phyloP scores from a whole-genome alignment of 2,329 filamentous ascomycete genomes.

The Pestalotiopsis sp. region DNA sequence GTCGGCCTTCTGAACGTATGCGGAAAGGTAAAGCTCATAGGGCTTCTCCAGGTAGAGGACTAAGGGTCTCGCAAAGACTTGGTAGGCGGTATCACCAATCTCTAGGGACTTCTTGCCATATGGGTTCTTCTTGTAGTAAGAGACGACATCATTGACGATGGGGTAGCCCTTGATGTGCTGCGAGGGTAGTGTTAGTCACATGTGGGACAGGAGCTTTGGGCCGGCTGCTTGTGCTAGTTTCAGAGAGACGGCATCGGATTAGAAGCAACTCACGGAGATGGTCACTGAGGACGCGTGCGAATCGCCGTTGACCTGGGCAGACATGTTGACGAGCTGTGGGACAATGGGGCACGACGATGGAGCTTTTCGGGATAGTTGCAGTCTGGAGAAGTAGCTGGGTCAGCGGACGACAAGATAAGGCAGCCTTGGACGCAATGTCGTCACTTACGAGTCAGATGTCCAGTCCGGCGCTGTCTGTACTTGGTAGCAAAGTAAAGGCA shows the following conservation, averaged over 20 bases:
- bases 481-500: not conserved
- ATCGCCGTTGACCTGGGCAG: conserved; percentile 34
- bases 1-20: conserved; percentile 84
- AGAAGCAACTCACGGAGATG: conserved; percentile 28
- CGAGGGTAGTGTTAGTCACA: conserved; percentile 9
- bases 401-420: not conserved
- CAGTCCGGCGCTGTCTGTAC: not conserved
- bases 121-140: conserved; percentile 77
- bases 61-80: conserved; percentile 74
- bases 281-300: conserved; percentile 31
- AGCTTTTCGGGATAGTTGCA: not conserved
- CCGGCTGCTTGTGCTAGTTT: not conserved
- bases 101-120: conserved; percentile 82
- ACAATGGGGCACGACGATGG: not conserved
- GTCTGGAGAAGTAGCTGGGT: not conserved
- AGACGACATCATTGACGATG: conserved; percentile 75
- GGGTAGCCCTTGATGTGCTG: conserved; percentile 87
- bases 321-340: conserved; percentile 20
- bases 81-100: conserved; percentile 73
- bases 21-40: conserved; percentile 72
- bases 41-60: conserved; percentile 77
- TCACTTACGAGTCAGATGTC: not conserved
- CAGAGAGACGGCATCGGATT: not conserved
- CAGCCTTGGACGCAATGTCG: not conserved
- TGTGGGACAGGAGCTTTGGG: not conserved